Percentiles rank a stretch among this genome's conserved stretches.
Evolutionary conservation across 495 filamentous ascomycete species (phyloP).

Genomic region (Antarctomyces pellizariae): DNA sequence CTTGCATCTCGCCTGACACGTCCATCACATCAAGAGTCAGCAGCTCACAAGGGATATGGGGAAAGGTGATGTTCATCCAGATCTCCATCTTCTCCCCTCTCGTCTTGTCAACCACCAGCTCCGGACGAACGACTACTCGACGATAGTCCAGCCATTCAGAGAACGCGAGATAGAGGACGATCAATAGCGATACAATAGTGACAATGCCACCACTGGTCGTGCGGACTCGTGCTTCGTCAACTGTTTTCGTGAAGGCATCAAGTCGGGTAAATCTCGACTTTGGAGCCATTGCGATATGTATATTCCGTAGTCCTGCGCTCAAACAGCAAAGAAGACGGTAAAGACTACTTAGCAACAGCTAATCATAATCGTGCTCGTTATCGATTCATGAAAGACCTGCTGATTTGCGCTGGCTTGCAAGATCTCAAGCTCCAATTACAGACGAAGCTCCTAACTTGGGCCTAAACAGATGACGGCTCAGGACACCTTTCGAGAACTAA

Average conservation of each 20-base stretch:
- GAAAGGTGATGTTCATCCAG: constrained; percentile 93
- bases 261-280: constrained; percentile 84
- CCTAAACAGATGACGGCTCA: too few species aligned
- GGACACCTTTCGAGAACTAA: too few species aligned
- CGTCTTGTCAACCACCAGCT: constrained; percentile 89
- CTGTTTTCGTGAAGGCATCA: constrained; percentile 96
- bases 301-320: too few species aligned
- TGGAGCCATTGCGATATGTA: constrained; percentile 32
- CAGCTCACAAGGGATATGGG: constrained; percentile 80
- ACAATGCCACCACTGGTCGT: constrained; percentile 95
- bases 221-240: constrained; percentile 89
- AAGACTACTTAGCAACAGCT: too few species aligned
- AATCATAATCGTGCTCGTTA: too few species aligned
- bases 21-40: constrained; percentile 97
- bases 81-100: constrained; percentile 97
- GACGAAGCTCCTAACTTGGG: too few species aligned
- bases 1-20: constrained; percentile 87
- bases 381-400: too few species aligned
- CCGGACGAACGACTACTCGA: constrained; percentile 64
- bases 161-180: constrained; percentile 75
- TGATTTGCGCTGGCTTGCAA: too few species aligned
- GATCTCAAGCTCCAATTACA: too few species aligned
- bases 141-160: constrained; percentile 92
- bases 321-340: too few species aligned
- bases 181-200: constrained; percentile 67